Base-by-base conservation (phyloP, 805 yeast species). In the Zygosaccharomyces pseudorouxii region DNA sequence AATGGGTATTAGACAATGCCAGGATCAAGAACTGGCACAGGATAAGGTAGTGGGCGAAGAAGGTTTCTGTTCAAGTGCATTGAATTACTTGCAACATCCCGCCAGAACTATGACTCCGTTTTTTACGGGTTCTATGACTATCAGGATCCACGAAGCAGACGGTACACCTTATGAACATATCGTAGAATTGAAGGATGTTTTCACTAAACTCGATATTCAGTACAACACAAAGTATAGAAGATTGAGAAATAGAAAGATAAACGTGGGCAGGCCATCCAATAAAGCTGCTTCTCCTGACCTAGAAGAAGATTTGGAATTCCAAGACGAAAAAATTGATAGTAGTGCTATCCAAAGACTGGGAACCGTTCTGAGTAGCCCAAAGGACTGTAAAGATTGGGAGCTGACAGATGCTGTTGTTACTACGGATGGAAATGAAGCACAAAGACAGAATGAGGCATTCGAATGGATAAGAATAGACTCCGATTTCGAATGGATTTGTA, bases 401-500 rank as follows among this genome's bases (percentile, higher is more conserved):
- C 71, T 89, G 9, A 73, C 78, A 1, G 95, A 88, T 38, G 81
- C 87, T 79, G 71, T 77, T 11, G 74, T 80, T 71, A 74, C 79
- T 19, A 60, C 65, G 7, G 67, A 64, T 22, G 64, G 60, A 1
- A 57, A 60, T 40, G 69, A 66, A 37, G 48, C 55, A 14, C 68
- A 63, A 38, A 50, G 53, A 12, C 67, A 63, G 40, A 81, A 80
- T 57, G 97, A 92, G 58, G 97, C 97, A 0, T 93, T 89, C 67
- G 99, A 93, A 60, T 93, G 99, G 99, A 76, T 93, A 33, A 75
- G 99, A 57, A 87, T 92, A n/a, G 99, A 93, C 69, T 90, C 97
- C 0, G 99, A 93, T 65, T 86, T 84, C 59, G 99, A 93, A 65
- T 93, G 99, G 99, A 84, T 93, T 43, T 88, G 95, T 51, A 80